Evolutionary conservation across 1,139 yeast genomes (phyloP), one percentile per base, ranked within the genome.

Genomic region (Zygosaccharomyces sapae): DNA sequence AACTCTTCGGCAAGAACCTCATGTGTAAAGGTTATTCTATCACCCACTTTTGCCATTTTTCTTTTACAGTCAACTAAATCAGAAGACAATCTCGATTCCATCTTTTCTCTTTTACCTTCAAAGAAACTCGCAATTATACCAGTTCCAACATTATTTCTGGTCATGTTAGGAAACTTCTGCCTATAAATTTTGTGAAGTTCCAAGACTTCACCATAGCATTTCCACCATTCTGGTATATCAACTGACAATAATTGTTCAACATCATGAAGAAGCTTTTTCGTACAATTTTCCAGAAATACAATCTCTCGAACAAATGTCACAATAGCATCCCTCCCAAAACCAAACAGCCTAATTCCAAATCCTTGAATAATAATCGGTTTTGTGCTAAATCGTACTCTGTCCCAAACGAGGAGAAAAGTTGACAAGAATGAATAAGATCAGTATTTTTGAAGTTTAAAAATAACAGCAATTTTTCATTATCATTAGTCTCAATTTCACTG

Each of bases 1-100:
- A 83, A 70, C 57, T 81, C 86, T 42, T 79, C 74, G 0, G 90
- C 89, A 8, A 83, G 57, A 3, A 63, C 58, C 57, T 83, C 90
- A 62, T 84, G 86, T 29, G 59, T 66, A 25, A 48, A 30, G 47
- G 59, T 50, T 52, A 58, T 42, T 46, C 59, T 43, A 50, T 43
- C 18, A 66, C 55, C 46, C 12, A 56, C 33, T 6, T 43, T 45
- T 8, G 50, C 36, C 40, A 62, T 37, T 13, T 41, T 46, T 33
- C 25, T 45, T 5, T 50, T 41, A n/a, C 56, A 41, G 27, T 50
- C 58, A 12, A 43, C 43, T 12, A 70, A 59, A 10, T 61, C 59
- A 1, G 58, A 61, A 2, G 69, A 51, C 8, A 73, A 47, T 46
- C 66, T 69, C 6, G 57, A 57, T 33, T 69, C 69, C 43, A 67